Conservation (phyloP, 2,329 filamentous ascomycete genomes). For the Colletotrichum sublineola region DNA sequence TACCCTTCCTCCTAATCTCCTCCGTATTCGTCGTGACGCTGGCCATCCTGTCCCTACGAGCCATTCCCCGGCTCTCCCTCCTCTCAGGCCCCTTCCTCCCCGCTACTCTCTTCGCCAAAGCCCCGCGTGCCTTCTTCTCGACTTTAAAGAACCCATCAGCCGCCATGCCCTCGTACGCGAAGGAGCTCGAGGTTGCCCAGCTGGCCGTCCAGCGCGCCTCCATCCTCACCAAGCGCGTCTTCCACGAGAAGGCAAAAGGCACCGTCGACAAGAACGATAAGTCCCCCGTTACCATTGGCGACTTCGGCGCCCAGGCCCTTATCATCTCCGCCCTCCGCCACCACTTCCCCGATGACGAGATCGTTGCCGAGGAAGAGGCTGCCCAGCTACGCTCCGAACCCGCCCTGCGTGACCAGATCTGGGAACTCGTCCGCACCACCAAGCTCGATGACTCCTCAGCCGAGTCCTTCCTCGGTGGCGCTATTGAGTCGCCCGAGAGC, state of each 20-base stretch:
- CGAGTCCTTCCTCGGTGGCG: conserved; percentile 77
- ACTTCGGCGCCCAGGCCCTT: conserved; percentile 96
- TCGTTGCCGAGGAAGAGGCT: conserved; percentile 96
- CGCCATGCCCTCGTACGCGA: conserved; percentile 69
- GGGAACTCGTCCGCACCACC: conserved; percentile 82
- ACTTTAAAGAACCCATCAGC: conserved; percentile 36
- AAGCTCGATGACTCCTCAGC: conserved; percentile 76
- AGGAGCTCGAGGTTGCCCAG: conserved; percentile 86
- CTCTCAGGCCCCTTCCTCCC: conserved; percentile 40
- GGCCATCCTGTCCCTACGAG: conserved; percentile 43
- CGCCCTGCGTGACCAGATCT: conserved; percentile 77
- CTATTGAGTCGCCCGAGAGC: conserved; percentile 73
- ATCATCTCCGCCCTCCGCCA: conserved; percentile 92
- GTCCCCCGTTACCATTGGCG: conserved; percentile 96
- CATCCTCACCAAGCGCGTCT: conserved; percentile 67
- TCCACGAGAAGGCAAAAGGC: conserved; percentile 90
- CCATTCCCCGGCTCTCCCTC: conserved; percentile 45
- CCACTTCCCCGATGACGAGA: conserved; percentile 90
- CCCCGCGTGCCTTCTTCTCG: conserved; percentile 42
- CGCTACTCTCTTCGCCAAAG: conserved; percentile 21
- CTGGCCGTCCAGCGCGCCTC: conserved; percentile 86
- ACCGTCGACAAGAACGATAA: conserved; percentile 95
- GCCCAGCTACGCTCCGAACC: conserved; percentile 80
- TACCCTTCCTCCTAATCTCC: conserved; percentile 34
- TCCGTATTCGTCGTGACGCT: conserved; percentile 41